Evolutionary conservation across 108 stramenopile genomes (phyloP).

Genomic region (Nannochloropsis salina): DNA sequence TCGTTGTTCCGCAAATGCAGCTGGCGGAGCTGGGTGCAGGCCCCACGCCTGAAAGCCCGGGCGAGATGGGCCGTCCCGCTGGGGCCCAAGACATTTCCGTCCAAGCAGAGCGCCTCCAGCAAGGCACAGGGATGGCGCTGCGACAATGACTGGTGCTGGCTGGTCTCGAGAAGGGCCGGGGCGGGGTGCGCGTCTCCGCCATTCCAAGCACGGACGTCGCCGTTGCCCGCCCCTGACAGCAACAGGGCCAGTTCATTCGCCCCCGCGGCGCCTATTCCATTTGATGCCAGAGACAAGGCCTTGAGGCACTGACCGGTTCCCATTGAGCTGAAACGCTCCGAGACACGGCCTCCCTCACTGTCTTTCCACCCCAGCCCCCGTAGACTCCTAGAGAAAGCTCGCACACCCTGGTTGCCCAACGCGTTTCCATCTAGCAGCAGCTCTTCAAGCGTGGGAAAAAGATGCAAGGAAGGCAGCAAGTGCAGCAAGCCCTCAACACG

Average conservation of each 20-base stretch:
- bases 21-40: not conserved
- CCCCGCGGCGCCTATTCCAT: not conserved
- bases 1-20: not conserved
- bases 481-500: slow-evolving; percentile 5
- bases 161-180: not conserved
- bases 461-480: not conserved
- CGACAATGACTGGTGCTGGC: not conserved
- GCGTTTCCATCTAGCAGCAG: not conserved
- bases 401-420: not conserved
- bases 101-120: not conserved
- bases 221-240: not conserved
- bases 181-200: not conserved
- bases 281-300: not conserved
- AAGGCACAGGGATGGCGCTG: not conserved
- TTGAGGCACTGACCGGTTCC: not conserved
- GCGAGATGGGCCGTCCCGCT: not conserved
- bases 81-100: not conserved
- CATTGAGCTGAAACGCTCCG: not conserved
- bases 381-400: not conserved
- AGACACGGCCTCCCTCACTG: not conserved
- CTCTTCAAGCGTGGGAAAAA: not conserved
- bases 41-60: not conserved
- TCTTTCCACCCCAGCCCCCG: not conserved
- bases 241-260: not conserved
- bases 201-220: not conserved